These are phyloP conservation scores for Cicer yamashitae DNA, from an alignment of 306 rosid species.

Conservation along the genomic window DNA sequence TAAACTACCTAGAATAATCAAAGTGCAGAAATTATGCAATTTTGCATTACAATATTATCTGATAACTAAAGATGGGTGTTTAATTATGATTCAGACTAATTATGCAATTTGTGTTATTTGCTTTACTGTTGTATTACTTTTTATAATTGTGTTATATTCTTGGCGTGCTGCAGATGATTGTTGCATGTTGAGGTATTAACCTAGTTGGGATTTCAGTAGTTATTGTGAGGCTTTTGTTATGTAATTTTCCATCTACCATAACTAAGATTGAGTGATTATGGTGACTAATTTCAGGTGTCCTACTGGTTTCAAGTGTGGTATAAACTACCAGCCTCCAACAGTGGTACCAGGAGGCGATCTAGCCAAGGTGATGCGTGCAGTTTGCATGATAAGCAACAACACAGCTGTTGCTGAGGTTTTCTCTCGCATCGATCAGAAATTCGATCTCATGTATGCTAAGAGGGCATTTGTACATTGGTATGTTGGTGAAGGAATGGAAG, in stretches of 20 bases:
- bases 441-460: slow-evolving; percentile 77
- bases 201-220: too few relatives aligned
- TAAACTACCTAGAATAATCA: background rate
- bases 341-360: slow-evolving; percentile 88
- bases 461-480: slow-evolving; percentile 86
- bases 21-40: slow-evolving; percentile 10
- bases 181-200: too few relatives aligned
- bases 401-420: slow-evolving; percentile 78
- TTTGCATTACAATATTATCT: slow-evolving; percentile 15
- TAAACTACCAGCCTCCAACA: slow-evolving; percentile 79
- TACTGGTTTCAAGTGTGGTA: slow-evolving; percentile 89
- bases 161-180: too few relatives aligned
- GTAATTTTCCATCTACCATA: slow-evolving; percentile 6
- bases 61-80: slow-evolving; percentile 6
- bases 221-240: too few relatives aligned
- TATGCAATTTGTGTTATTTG: too few relatives aligned
- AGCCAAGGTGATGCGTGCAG: slow-evolving; percentile 76
- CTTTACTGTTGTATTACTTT: background rate
- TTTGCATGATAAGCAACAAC: slow-evolving; percentile 81
- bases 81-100: background rate
- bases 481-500: slow-evolving; percentile 89
- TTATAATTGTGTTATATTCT: background rate
- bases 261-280: slow-evolving; percentile 29
- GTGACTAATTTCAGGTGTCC: slow-evolving; percentile 66
- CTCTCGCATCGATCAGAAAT: slow-evolving; percentile 69